Evolutionary conservation across 768 basidiomycete genomes (phyloP).

Genomic region (Amanita pallidorosea): DNA sequence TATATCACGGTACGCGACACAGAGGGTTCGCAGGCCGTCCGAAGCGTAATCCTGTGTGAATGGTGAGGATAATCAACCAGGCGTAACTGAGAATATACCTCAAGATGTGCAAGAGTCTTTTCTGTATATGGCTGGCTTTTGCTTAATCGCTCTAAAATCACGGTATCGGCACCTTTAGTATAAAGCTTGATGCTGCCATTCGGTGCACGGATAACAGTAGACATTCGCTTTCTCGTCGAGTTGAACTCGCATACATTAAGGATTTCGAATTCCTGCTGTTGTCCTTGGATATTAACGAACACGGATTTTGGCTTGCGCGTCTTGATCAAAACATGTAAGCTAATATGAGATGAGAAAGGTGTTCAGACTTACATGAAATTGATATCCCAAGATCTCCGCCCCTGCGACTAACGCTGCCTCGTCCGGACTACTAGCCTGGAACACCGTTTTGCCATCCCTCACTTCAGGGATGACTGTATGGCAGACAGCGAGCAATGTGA

Average conservation of each 20-base stretch:
- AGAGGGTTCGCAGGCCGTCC: constrained; percentile 94
- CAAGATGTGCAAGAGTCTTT: constrained; percentile 80
- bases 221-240: constrained; percentile 96
- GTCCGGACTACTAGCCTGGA: constrained; percentile 95
- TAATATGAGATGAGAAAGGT: not conserved
- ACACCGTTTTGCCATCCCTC: constrained; percentile 80
- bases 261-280: constrained; percentile 73
- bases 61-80: not conserved
- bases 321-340: constrained; percentile 26
- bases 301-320: constrained; percentile 94
- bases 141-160: constrained; percentile 88
- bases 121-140: constrained; percentile 80
- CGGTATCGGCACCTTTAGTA: constrained; percentile 96
- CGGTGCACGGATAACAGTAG: constrained; percentile 79
- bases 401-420: constrained; percentile 94
- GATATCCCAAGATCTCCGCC: constrained; percentile 85
- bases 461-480: constrained; percentile 97
- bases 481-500: constrained; percentile 86
- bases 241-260: constrained; percentile 99
- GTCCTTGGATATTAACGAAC: constrained; percentile 73
- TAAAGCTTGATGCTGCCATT: constrained; percentile 91
- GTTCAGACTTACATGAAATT: constrained; percentile 69
- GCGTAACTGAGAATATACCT: constrained; percentile 39
- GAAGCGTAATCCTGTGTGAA: constrained; percentile 82
- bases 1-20: constrained; percentile 89